A percentile compares a stretch with the other conserved stretches of the same genome.
Conservation (phyloP, 1,284 basidiomycete genomes). For the Ganoderma sinense region DNA sequence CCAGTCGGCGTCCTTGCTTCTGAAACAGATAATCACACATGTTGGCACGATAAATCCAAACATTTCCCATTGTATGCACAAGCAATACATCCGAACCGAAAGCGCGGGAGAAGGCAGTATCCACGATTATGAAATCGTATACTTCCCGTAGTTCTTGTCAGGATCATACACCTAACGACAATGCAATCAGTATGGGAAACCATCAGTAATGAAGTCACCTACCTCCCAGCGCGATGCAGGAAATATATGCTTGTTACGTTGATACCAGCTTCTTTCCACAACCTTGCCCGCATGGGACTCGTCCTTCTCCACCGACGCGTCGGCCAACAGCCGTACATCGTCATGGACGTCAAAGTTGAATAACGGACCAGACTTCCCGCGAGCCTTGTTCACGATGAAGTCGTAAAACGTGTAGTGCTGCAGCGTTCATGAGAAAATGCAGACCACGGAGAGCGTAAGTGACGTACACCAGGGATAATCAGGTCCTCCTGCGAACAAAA, state of each 20-base stretch:
- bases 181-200: not conserved
- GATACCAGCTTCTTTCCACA: slow-evolving; percentile 95
- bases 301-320: slow-evolving; percentile 97
- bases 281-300: slow-evolving; percentile 99
- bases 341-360: slow-evolving; percentile 99
- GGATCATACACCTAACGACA: slow-evolving; percentile 84
- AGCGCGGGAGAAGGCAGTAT: not conserved
- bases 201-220: slow-evolving; percentile 38
- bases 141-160: slow-evolving; percentile 90
- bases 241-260: slow-evolving; percentile 97
- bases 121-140: slow-evolving; percentile 69
- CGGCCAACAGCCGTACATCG: slow-evolving; percentile 94
- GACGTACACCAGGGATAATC: slow-evolving; percentile 77
- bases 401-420: slow-evolving; percentile 99
- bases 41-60: not conserved
- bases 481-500: slow-evolving; percentile 79
- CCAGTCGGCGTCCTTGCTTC: not conserved
- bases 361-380: slow-evolving; percentile 96
- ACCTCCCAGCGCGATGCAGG: slow-evolving; percentile 96
- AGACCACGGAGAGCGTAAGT: slow-evolving; percentile 57
- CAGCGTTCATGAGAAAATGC: slow-evolving; percentile 12
- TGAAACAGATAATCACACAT: not conserved
- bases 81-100: not conserved
- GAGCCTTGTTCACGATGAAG: slow-evolving; percentile 97
- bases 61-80: not conserved